Conservation (phyloP, 306 rosid genomes). For the Hippophae tibetana region DNA sequence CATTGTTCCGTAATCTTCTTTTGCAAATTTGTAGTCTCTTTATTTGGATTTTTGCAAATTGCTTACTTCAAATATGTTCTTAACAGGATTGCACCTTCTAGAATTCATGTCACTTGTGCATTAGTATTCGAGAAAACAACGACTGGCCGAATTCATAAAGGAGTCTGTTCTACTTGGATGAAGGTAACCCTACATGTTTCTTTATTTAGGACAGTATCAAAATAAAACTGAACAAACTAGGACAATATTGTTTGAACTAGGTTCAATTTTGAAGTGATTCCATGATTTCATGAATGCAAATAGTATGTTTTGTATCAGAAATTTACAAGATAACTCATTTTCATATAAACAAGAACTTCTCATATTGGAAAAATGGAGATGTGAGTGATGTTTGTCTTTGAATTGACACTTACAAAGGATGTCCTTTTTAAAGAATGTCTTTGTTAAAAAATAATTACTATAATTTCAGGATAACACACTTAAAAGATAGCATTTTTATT, state of each 20-base stretch:
- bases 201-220: conserved; percentile 1
- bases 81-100: conserved; percentile 53
- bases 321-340: no score
- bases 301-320: not conserved
- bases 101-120: conserved; percentile 91
- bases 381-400: no score
- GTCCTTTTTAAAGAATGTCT: no score
- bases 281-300: not conserved
- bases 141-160: conserved; percentile 91
- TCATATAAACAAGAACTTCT: no score
- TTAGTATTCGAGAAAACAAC: conserved; percentile 82
- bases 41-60: not conserved
- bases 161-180: conserved; percentile 97
- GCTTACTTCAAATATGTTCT: not conserved
- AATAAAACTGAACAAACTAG: not conserved
- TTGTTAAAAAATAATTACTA: no score
- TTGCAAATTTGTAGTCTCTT: not conserved
- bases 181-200: conserved; percentile 44
- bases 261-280: no score
- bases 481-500: no score
- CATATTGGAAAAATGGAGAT: no score
- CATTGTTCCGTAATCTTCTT: no score
- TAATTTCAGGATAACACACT: no score
- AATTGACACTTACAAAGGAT: no score
- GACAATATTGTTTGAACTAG: no score